Conservation (phyloP, 441 rosid species). For the Euphorbia celastroides region DNA sequence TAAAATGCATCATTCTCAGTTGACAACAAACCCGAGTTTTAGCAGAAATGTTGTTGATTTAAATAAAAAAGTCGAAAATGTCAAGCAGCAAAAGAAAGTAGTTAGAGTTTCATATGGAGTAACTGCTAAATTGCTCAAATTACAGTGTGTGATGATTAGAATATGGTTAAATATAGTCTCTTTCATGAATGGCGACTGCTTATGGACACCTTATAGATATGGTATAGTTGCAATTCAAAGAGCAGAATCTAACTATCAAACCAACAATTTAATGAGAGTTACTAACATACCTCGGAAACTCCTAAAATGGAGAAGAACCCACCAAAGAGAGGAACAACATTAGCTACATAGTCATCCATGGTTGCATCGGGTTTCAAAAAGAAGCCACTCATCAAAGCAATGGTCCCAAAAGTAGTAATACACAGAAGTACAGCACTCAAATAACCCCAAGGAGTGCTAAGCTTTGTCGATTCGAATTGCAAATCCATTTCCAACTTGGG, state of each 20-base stretch:
- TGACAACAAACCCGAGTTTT: neutral
- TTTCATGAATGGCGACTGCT: neutral
- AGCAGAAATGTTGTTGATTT: neutral
- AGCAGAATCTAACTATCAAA: no score
- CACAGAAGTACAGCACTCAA: constrained; percentile 48
- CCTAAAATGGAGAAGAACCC: constrained; percentile 82
- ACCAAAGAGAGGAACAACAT: constrained; percentile 74
- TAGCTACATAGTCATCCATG: constrained; percentile 61
- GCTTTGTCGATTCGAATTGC: constrained; percentile 61
- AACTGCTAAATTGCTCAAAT: neutral
- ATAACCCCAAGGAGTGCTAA: constrained; percentile 90
- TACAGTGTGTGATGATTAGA: no score
- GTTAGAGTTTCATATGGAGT: neutral
- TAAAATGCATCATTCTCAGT: constrained; percentile 4
- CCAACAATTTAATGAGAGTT: neutral
- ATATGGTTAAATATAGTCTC: neutral
- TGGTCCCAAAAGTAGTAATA: constrained; percentile 80
- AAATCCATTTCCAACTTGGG: constrained; percentile 82
- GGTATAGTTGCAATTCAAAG: neutral
- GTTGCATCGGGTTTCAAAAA: constrained; percentile 88
- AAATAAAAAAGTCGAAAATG: no score
- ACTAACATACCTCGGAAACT: constrained; percentile 71
- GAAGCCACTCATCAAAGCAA: constrained; percentile 85
- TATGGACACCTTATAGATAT: no score
- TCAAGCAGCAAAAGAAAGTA: neutral